These are phyloP conservation scores for Beauveria sp. DNA, from an alignment of 2,329 filamentous ascomycete genomes.

Conservation along the genomic window DNA sequence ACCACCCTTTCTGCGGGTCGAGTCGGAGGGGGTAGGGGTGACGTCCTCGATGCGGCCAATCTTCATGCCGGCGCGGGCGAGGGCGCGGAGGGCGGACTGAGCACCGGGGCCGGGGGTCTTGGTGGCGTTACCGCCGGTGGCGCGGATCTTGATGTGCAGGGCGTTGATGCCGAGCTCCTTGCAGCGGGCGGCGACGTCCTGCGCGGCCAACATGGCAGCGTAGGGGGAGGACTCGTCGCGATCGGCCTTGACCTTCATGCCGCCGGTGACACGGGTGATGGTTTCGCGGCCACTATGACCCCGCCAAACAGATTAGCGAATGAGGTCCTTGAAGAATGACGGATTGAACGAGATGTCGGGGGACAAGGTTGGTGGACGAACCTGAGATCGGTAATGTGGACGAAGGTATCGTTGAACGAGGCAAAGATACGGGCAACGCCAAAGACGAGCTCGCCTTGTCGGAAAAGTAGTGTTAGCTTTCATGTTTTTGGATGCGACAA, in stretches of 20 bases:
- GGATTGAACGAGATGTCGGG: too few relatives aligned
- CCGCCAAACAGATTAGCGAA: slow-evolving; percentile 21
- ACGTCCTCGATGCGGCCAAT: slow-evolving; percentile 99
- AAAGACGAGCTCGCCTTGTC: slow-evolving; percentile 92
- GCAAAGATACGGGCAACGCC: slow-evolving; percentile 95
- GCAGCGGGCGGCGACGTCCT: slow-evolving; percentile 88
- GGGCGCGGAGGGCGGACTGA: slow-evolving; percentile 96
- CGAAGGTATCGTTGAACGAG: slow-evolving; percentile 89
- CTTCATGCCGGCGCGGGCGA: slow-evolving; percentile 99
- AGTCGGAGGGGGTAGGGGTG: slow-evolving; percentile 97
- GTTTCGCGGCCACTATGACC: slow-evolving; percentile 88
- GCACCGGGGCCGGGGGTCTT: slow-evolving; percentile 99
- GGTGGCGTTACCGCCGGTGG: slow-evolving; percentile 98
- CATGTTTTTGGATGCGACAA: too few relatives aligned
- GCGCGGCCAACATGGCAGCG: slow-evolving; percentile 99
- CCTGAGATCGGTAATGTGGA: slow-evolving; percentile 99
- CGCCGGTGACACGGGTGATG: slow-evolving; percentile 98
- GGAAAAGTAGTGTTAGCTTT: slow-evolving; percentile 2
- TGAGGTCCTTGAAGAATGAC: neutral
- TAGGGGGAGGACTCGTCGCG: slow-evolving; percentile 99
- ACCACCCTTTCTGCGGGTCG: slow-evolving; percentile 99
- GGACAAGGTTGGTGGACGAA: slow-evolving; percentile 37
- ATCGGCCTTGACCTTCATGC: slow-evolving; percentile 99
- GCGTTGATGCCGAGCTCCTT: slow-evolving; percentile 72
- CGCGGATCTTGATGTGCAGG: slow-evolving; percentile 99